phyloP scores from a whole-genome alignment of 768 basidiomycete genomes.

The Mycena polygramma region DNA sequence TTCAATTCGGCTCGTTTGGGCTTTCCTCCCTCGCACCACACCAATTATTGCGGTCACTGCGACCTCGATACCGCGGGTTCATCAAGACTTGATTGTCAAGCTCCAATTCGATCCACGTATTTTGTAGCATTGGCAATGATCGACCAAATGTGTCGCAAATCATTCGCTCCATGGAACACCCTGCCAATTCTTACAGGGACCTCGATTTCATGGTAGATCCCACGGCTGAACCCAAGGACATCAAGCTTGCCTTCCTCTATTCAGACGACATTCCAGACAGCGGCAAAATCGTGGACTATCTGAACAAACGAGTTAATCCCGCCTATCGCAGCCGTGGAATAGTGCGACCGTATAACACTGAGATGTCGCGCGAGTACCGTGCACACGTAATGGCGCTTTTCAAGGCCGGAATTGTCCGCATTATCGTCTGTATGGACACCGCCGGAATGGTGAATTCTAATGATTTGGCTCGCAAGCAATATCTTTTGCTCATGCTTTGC shows the following conservation, averaged over 20 bases:
- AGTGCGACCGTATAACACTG: slow-evolving; percentile 47
- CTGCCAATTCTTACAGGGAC: slow-evolving; percentile 48
- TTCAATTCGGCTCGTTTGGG: slow-evolving; percentile 43
- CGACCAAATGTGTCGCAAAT: slow-evolving; percentile 49
- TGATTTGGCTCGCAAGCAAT: not conserved
- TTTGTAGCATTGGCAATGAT: slow-evolving; percentile 49
- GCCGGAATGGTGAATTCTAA: slow-evolving; percentile 49
- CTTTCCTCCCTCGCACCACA: slow-evolving; percentile 45
- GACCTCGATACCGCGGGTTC: slow-evolving; percentile 46
- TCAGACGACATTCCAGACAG: slow-evolving; percentile 44
- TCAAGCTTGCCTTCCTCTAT: slow-evolving; percentile 49
- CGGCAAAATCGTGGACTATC: slow-evolving; percentile 43
- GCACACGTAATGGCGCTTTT: slow-evolving; percentile 43
- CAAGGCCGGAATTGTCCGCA: slow-evolving; percentile 40
- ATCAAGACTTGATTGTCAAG: slow-evolving; percentile 43
- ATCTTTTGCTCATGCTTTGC: not conserved
- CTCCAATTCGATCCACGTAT: slow-evolving; percentile 41
- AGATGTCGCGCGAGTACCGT: slow-evolving; percentile 38
- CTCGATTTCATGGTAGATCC: slow-evolving; percentile 50
- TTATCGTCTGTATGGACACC: slow-evolving; percentile 53
- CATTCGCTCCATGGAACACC: slow-evolving; percentile 50
- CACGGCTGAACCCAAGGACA: not conserved
- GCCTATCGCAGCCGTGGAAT: slow-evolving; percentile 33
- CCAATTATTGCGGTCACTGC: slow-evolving; percentile 52
- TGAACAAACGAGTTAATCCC: slow-evolving; percentile 35